Evolutionary conservation across 306 rosid species (phyloP), one percentile per base, ranked within the genome.

Genomic region (Mucuna pruriens): DNA sequence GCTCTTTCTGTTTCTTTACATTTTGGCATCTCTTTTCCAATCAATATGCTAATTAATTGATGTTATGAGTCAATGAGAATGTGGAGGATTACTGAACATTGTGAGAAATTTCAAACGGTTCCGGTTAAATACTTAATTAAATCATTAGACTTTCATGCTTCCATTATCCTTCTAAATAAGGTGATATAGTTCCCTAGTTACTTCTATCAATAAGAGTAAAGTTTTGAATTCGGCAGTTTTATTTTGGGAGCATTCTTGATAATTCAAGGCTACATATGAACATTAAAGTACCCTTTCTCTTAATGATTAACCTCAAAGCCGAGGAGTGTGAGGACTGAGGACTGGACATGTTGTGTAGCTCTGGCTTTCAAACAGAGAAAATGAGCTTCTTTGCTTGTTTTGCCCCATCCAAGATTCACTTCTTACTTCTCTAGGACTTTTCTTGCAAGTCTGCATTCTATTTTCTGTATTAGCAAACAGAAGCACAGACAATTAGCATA

Each of bases 31-130:
- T 42, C 68, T 58, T 31, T 23, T 31, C 19, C 46, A 16, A 31
- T 25, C 74, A 57, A 25, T 67, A 6, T 0, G 17, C 44, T 63
- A 54, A 64, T 10, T 62, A 44, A 38, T 62, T 49, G 70, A 40
- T 70, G 31, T 26, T 51, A 48, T 70, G 33, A 31, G 44, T 45
- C 39, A 64, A 64, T 36, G 29, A 60, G 9, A 38, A 46, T 23
- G n/a, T 60, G 46, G 39, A 84, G 19, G 52, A 11, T 64, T 26
- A 25, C 33, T 61, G 66, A 62, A 81, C 62, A 40, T 65, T 67
- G 25, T 55, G 16, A 77, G 62, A 77, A 71, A 63, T 45, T 67
- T 64, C 64, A 51, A n/a, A 55, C 3, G 31, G 48, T 46, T 61
- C n/a, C 38, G 6, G 52, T 60, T n/a, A 46, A 58, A 20, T 17